These are phyloP conservation scores for Hamamelis virginiana DNA, from an alignment of 164 flowering plant species.

Conservation along the genomic window DNA sequence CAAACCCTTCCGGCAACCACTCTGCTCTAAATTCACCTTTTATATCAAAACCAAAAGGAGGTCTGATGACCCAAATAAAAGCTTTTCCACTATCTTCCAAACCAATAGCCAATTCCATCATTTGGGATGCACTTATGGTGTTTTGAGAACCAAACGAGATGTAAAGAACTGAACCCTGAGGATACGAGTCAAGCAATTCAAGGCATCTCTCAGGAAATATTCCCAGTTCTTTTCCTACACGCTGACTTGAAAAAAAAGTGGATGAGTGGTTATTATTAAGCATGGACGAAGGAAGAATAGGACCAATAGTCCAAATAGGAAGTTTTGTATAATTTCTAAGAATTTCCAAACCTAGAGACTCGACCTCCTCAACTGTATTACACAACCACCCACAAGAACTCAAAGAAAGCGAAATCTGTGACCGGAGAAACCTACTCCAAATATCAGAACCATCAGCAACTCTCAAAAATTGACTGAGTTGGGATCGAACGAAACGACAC, in stretches of 20 bases:
- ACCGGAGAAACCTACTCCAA: slow-evolving; percentile 38
- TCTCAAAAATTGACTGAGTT: slow-evolving; percentile 25
- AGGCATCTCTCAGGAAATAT: slow-evolving; percentile 22
- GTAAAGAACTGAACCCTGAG: slow-evolving; percentile 28
- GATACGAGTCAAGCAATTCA: slow-evolving; percentile 29
- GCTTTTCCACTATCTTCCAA: slow-evolving; percentile 22
- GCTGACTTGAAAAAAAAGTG: background rate
- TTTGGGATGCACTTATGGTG: slow-evolving; percentile 25
- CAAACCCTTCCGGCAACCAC: slow-evolving; percentile 37
- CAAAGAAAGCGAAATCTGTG: slow-evolving; percentile 21
- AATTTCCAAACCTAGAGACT: slow-evolving; percentile 30
- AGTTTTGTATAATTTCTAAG: slow-evolving; percentile 17
- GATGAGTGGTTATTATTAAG: background rate
- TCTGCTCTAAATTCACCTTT: slow-evolving; percentile 23
- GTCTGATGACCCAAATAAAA: slow-evolving; percentile 36
- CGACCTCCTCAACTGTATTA: slow-evolving; percentile 37
- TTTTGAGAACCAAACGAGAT: slow-evolving; percentile 32
- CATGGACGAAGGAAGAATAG: slow-evolving; percentile 26
- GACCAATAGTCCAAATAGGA: slow-evolving; percentile 42
- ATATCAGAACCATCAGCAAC: slow-evolving; percentile 36
- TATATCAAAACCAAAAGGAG: slow-evolving; percentile 21
- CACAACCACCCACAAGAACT: slow-evolving; percentile 30
- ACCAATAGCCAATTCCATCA: slow-evolving; percentile 31
- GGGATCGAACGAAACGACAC: slow-evolving; percentile 14
- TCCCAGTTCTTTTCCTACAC: slow-evolving; percentile 25